phyloP scores from a whole-genome alignment of 345 rosid species.

The Eucalyptus sp. region DNA sequence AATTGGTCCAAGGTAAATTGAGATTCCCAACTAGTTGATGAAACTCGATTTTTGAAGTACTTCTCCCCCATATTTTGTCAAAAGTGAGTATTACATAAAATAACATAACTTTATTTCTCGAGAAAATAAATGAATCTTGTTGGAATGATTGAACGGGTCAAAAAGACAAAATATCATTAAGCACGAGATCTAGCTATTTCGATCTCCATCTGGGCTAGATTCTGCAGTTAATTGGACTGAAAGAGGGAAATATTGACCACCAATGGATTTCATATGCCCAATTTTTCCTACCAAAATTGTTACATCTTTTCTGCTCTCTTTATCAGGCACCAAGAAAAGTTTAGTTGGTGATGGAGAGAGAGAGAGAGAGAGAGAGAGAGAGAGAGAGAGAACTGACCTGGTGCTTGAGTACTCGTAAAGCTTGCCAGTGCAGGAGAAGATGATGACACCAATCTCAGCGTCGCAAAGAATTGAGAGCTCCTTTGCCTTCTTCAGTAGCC shows the following conservation, averaged over 20 bases:
- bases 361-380: background rate
- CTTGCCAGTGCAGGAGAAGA: conserved; percentile 4
- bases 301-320: background rate
- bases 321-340: background rate
- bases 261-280: background rate
- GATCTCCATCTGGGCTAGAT: background rate
- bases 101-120: background rate
- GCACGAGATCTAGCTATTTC: background rate
- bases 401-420: background rate
- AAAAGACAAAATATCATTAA: background rate
- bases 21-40: background rate
- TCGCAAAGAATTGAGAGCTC: conserved; percentile 4
- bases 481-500: conserved; percentile 1
- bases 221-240: background rate
- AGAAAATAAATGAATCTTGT: background rate
- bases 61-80: no score
- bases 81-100: background rate
- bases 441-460: background rate
- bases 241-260: background rate
- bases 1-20: background rate
- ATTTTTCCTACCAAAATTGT: background rate
- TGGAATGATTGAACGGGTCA: background rate
- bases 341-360: background rate
- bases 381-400: background rate
- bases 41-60: background rate